Evolutionary conservation across 2,329 filamentous ascomycete genomes (phyloP), one percentile per base, ranked within the genome.

Genomic region (Aspergillus flavus): DNA sequence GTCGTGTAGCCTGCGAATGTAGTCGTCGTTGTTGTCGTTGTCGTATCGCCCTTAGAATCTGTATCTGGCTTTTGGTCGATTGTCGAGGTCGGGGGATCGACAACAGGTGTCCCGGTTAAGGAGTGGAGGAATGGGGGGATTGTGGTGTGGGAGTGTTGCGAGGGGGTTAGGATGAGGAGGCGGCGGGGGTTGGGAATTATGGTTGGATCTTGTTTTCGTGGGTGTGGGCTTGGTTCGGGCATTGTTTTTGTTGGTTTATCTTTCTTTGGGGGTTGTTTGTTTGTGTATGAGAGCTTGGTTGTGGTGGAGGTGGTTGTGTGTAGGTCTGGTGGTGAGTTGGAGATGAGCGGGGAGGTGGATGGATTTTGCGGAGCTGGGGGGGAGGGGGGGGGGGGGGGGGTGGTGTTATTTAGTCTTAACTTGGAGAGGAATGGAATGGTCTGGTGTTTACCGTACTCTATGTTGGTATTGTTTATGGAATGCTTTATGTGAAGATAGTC

Each of bases 1-100:
- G 78, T 79, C 11, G 80, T 82, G 64, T 82, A 82, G 21, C 81
- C 81, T 12, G 80, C 78, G 67, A 82, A 82, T 68, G 34, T 34
- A 54, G 23, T 66, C 61, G 16, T 41, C 39, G 39, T 12, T 12
- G 32, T 3, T 4, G 32, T 10, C 9, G 32, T 11, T 4, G 10
- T 16, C 1, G 34, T 16, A 36, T 16, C 14, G 34, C 10, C 32
- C 32, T 34, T 34, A 34, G 34, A 16, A 16, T 36, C 34, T 16
- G 34, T 16, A 16, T 36, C 34, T 36, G 34, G 39, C 1, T 41
- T 41, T 10, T 41, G 39, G 19, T 41, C 16, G 58, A 46, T 32
- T 53, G 10, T 34, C 59, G 11, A 32, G 63, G 28, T 68, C 30
- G 71, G 61, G 23, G 60, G 63, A 41, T 26, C 3, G 6, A 21